Conservation (phyloP, 495 filamentous ascomycete species). For the Coniosporium apollinis region DNA sequence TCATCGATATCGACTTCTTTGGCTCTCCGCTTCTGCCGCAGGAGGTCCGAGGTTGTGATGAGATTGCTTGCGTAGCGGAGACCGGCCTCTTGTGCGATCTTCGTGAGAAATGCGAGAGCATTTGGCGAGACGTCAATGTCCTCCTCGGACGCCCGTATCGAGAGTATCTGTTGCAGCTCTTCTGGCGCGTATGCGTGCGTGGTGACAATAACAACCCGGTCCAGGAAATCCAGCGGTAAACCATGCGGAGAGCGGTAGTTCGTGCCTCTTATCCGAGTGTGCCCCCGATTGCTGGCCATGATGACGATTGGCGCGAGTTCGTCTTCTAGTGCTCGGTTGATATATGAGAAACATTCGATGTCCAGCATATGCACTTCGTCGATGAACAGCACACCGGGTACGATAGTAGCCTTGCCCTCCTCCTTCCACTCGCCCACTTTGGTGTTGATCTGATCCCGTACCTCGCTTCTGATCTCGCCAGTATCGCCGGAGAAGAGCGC, state of each 20-base stretch:
- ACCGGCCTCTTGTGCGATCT: slow-evolving; percentile 86
- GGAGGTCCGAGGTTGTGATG: slow-evolving; percentile 78
- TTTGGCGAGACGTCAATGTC: slow-evolving; percentile 82
- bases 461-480: slow-evolving; percentile 92
- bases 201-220: slow-evolving; percentile 90
- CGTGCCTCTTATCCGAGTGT: slow-evolving; percentile 84
- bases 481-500: slow-evolving; percentile 96
- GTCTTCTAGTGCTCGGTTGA: slow-evolving; percentile 90
- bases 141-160: slow-evolving; percentile 85
- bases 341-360: slow-evolving; percentile 95
- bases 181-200: slow-evolving; percentile 75
- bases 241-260: slow-evolving; percentile 85
- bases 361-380: slow-evolving; percentile 99
- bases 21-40: slow-evolving; percentile 61
- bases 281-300: slow-evolving; percentile 96
- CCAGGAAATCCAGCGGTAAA: slow-evolving; percentile 86
- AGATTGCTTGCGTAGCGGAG: slow-evolving; percentile 88
- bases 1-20: slow-evolving; percentile 70
- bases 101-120: slow-evolving; percentile 79
- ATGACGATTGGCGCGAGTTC: slow-evolving; percentile 95
- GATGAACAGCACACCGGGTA: slow-evolving; percentile 93
- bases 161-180: slow-evolving; percentile 78
- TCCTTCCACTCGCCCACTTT: slow-evolving; percentile 98
- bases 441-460: slow-evolving; percentile 95
- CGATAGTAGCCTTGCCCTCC: slow-evolving; percentile 95